A percentile compares a stretch with the other conserved stretches of the same genome.
These are phyloP conservation scores for Fusarium redolens DNA, from an alignment of 2,329 filamentous ascomycete species.

Conservation along the genomic window DNA sequence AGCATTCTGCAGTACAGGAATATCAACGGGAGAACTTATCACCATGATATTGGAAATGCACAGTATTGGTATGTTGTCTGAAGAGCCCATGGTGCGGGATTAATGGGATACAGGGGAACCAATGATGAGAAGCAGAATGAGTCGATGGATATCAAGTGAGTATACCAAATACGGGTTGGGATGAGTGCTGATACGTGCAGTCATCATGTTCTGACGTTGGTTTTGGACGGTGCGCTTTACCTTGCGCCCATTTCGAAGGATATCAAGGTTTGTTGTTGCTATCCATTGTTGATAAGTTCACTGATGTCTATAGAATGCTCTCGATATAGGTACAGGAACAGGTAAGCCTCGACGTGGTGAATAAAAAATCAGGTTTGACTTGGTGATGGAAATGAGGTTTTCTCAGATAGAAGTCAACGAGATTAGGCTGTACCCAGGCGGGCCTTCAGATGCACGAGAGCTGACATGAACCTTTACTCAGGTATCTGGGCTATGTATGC, in stretches of 20 bases:
- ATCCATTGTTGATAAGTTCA: fast-evolving
- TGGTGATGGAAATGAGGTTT: too few relatives aligned
- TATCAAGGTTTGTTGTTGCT: neutral
- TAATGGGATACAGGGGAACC: slow-evolving; percentile 3
- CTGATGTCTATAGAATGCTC: slow-evolving; percentile 4
- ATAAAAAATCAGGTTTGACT: too few relatives aligned
- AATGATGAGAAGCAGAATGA: slow-evolving; percentile 36
- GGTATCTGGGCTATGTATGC: slow-evolving; percentile 33
- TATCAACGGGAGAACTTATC: slow-evolving; percentile 24
- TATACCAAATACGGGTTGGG: fast-evolving
- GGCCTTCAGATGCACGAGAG: too few relatives aligned
- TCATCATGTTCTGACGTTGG: slow-evolving; percentile 31
- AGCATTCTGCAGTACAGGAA: slow-evolving; percentile 35
- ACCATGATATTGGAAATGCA: slow-evolving; percentile 24
- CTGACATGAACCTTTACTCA: neutral
- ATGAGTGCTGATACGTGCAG: neutral
- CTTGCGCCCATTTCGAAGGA: slow-evolving; percentile 18
- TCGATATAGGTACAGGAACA: slow-evolving; percentile 34
- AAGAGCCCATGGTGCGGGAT: fast-evolving
- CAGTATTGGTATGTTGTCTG: slow-evolving; percentile 22
- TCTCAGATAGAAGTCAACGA: neutral
- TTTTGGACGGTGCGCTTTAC: slow-evolving; percentile 10
- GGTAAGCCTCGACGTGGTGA: neutral
- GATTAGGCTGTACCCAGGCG: neutral
- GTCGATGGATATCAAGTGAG: slow-evolving; percentile 37